phyloP scores from a whole-genome alignment of 179 eudicot species.

The Silene noctiflora region DNA sequence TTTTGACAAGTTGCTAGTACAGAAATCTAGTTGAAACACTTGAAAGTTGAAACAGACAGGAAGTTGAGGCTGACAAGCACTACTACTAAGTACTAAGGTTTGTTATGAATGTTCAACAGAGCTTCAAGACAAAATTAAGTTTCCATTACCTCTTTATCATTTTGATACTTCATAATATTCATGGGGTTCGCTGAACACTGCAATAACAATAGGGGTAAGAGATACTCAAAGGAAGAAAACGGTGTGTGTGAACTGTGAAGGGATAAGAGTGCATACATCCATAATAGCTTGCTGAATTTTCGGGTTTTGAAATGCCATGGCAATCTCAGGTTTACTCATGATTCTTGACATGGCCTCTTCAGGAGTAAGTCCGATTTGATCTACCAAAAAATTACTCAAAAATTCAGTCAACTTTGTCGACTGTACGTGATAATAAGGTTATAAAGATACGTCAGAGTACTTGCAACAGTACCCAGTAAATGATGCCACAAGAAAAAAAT shows the following conservation, averaged over 20 bases:
- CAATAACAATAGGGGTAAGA: slow-evolving; percentile 25
- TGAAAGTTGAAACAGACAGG: not conserved
- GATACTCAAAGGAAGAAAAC: not conserved
- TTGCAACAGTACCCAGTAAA: no score
- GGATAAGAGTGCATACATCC: slow-evolving; percentile 55
- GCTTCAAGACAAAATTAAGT: not conserved
- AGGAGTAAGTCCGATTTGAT: slow-evolving; percentile 89
- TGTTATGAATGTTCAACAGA: not conserved
- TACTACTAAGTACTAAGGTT: not conserved
- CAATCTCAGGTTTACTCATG: slow-evolving; percentile 90
- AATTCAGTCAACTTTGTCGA: not conserved
- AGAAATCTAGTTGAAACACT: not conserved
- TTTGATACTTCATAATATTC: slow-evolving; percentile 85
- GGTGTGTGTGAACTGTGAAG: not conserved
- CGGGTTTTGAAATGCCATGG: slow-evolving; percentile 97
- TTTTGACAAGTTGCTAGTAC: not conserved
- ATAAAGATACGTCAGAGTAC: no score
- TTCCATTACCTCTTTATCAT: slow-evolving; percentile 75
- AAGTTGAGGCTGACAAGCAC: slow-evolving; percentile 5
- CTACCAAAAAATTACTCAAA: slow-evolving; percentile 35
- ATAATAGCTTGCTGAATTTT: slow-evolving; percentile 94
- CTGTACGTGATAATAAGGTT: no score
- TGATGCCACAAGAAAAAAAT: no score
- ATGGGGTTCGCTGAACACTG: slow-evolving; percentile 90
- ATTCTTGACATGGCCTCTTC: slow-evolving; percentile 90